A percentile compares a stretch with the other conserved stretches of the same genome.
phyloP scores from a whole-genome alignment of 192 early-diverging fungal species.

The Entomortierella lignicola region DNA sequence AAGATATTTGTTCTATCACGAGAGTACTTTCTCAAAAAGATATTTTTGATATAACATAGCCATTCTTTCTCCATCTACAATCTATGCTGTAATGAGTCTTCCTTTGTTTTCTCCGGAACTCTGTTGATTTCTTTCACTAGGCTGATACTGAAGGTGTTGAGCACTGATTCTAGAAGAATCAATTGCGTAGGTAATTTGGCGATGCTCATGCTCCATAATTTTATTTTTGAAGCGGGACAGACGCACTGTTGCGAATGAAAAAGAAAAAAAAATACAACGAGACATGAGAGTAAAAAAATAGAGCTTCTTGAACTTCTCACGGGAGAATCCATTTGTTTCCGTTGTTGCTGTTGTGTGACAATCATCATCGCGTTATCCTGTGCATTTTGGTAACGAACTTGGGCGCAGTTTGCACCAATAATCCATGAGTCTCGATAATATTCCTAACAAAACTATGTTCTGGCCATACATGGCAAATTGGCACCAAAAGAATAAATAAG shows the following conservation, averaged over 20 bases:
- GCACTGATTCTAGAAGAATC: neutral
- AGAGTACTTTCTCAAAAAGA: neutral
- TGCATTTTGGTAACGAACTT: neutral
- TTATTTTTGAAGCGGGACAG: slow-evolving; percentile 31
- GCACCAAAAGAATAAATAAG: too few relatives aligned
- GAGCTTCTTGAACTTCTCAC: neutral
- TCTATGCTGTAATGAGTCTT: neutral
- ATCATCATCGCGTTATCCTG: neutral
- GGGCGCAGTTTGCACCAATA: neutral
- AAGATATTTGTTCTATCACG: neutral
- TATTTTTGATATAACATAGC: neutral
- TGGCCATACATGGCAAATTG: too few relatives aligned
- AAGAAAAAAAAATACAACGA: neutral
- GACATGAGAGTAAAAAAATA: neutral
- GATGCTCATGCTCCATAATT: slow-evolving; percentile 17
- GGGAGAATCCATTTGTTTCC: neutral
- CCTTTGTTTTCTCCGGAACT: neutral
- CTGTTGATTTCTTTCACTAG: neutral
- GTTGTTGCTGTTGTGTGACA: too few relatives aligned
- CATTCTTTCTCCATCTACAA: neutral
- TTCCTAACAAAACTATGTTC: too few relatives aligned
- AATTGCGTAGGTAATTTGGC: neutral
- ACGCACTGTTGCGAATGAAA: neutral
- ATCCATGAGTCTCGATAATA: too few relatives aligned
- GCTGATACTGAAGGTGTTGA: neutral